Conservation (phyloP, 371 early-diverging fungal genomes). For the Nematocida displodere region DNA sequence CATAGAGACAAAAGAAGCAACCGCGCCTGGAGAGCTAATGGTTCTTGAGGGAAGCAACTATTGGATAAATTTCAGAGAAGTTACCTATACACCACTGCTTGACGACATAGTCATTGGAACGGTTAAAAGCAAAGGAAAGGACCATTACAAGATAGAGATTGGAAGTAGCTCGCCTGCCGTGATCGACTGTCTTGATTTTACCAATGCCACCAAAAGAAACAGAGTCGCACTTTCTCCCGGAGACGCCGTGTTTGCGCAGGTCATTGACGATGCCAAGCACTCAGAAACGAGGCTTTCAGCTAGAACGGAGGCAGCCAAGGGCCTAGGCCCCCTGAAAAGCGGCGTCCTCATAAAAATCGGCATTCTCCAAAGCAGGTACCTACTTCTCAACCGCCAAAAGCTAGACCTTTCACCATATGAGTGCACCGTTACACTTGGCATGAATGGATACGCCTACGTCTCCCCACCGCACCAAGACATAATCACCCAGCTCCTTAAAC, state of each 20-base stretch:
- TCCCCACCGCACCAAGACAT: constrained; percentile 18
- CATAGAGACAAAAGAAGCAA: neutral
- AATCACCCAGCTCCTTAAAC: constrained; percentile 47
- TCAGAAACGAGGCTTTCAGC: constrained; percentile 56
- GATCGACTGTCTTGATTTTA: constrained; percentile 60
- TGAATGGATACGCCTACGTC: constrained; percentile 63
- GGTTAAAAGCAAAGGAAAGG: constrained; percentile 53
- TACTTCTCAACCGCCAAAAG: constrained; percentile 43
- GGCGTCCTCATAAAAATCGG: constrained; percentile 51
- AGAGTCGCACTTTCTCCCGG: constrained; percentile 54
- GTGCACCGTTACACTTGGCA: constrained; percentile 34
- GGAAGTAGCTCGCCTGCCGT: constrained; percentile 25
- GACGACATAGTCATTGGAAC: constrained; percentile 61
- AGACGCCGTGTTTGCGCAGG: constrained; percentile 57
- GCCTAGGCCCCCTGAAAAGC: constrained; percentile 57
- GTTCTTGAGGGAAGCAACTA: constrained; percentile 11
- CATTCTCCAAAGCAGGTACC: constrained; percentile 48
- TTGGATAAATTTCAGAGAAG: constrained; percentile 42
- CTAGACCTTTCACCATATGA: constrained; percentile 14
- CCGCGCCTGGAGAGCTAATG: constrained; percentile 11
- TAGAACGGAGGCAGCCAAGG: constrained; percentile 42
- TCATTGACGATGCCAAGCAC: constrained; percentile 39
- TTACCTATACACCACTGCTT: constrained; percentile 50
- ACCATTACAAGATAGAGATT: constrained; percentile 57
- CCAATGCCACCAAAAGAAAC: constrained; percentile 64